Conservation (phyloP, 106 monocot species). For the Gastrodia elata region DNA sequence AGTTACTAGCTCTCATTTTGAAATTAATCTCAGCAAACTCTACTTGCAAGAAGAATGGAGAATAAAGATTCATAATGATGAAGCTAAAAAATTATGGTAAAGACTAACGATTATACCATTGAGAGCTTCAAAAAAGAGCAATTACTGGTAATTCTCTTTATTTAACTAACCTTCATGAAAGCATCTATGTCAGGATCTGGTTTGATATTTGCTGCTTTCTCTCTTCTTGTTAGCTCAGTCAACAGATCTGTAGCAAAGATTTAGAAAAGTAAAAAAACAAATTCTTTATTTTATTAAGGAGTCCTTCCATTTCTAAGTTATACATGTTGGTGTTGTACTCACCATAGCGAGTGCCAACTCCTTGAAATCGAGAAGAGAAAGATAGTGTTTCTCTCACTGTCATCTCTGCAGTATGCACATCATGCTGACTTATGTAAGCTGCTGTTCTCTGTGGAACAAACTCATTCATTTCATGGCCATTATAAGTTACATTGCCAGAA, state of each 20-base stretch:
- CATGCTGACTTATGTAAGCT: constrained; percentile 31
- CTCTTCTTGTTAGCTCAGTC: constrained; percentile 48
- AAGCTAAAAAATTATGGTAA: not conserved
- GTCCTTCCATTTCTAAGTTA: not conserved
- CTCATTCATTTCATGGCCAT: constrained; percentile 31
- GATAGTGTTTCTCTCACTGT: constrained; percentile 31
- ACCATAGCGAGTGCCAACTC: constrained; percentile 35
- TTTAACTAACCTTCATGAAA: constrained; percentile 65
- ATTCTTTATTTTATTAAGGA: not conserved
- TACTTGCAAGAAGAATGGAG: not conserved
- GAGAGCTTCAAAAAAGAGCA: not conserved
- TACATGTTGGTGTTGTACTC: not conserved
- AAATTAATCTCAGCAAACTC: not conserved
- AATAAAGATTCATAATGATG: not conserved
- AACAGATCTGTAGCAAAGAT: constrained; percentile 37
- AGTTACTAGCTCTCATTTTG: not conserved
- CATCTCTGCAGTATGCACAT: constrained; percentile 30
- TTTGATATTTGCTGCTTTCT: constrained; percentile 65
- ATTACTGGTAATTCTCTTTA: not conserved
- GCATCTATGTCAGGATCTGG: constrained; percentile 64
- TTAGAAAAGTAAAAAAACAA: not conserved
- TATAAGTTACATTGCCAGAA: constrained; percentile 35
- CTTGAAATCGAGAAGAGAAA: constrained; percentile 32
- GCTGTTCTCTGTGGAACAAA: constrained; percentile 36
- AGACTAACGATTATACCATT: not conserved